phyloP scores from a whole-genome alignment of 345 rosid genomes.

The Brassica rapa region DNA sequence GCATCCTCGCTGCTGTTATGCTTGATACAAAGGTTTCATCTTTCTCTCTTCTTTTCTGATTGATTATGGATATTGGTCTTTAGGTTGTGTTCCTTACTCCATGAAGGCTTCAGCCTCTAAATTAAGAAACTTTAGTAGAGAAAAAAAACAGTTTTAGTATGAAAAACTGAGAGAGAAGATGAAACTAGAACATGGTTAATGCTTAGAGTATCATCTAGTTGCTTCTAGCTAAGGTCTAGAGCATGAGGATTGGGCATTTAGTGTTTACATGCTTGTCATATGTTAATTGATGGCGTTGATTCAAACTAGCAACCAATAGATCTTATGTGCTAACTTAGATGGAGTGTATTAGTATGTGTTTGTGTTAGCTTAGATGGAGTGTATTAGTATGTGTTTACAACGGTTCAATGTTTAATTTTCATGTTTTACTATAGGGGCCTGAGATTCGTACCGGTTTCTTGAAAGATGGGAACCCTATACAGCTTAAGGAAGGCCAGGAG shows the following conservation, averaged over 20 bases:
- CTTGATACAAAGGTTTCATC: constrained; percentile 27
- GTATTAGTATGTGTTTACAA: background rate
- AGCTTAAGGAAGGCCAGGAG: constrained; percentile 22
- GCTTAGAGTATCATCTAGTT: background rate
- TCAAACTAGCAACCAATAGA: background rate
- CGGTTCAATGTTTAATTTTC: background rate
- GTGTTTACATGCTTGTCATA: background rate
- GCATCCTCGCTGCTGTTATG: constrained; percentile 31
- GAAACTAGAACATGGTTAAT: background rate
- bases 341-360: background rate
- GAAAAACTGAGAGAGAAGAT: background rate
- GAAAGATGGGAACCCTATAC: constrained; percentile 32
- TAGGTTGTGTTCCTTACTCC: background rate
- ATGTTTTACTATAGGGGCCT: constrained; percentile 15
- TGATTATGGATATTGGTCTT: background rate
- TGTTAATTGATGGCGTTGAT: background rate
- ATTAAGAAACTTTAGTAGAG: background rate
- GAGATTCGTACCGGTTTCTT: constrained; percentile 32
- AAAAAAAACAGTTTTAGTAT: background rate
- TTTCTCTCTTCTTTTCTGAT: background rate
- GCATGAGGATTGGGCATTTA: background rate
- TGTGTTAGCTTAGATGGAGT: background rate
- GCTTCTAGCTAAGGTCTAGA: background rate
- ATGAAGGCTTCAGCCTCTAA: background rate
- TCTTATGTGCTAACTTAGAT: background rate